Evolutionary conservation across 352 stramenopile genomes (phyloP), one percentile per base, ranked within the genome.

Genomic region (Phytophthora ramorum): DNA sequence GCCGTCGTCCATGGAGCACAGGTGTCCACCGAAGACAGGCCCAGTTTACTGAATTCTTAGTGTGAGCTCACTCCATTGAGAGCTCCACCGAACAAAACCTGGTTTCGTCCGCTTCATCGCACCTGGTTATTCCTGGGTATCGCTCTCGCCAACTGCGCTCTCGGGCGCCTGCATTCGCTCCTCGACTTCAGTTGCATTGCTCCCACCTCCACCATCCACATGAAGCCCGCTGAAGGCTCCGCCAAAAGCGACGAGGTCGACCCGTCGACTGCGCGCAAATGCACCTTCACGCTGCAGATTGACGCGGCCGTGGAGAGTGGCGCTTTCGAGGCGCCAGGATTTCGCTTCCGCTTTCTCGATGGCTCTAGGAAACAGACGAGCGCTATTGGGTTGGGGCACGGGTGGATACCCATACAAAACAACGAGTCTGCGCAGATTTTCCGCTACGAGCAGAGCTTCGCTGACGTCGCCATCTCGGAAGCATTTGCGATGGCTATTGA

Each of bases 281-380:
- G 78, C 66, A 82, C 63, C 22, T 84, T 91, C 69, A 87, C 69
- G 0, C n/a, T 93, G 44, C 68, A 79, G 52, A 83, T 93, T 53
- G 81, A 92, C 20, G 82, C 68, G 5, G 55, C 69, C 10, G 56
- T 90, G 16, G 78, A 84, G 24, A 61, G 64, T 2, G 50, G 73
- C 0, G 68, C 57, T 9, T 85, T 89, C 35, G 66, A 82, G 26
- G 64, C 80, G 0, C 78, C 85, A 26, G 77, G 63, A 4, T 91
- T 94, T 45, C 81, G 85, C 20, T 94, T 90, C 46, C 76, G 78
- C 6, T 92, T 91, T 49, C 55, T 94, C 1, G 85, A 94, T 28
- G 80, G 79, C 30, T 72, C 63, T 5, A 91, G 83, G 43, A 83
- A 82, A 63, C 69, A 83, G 28, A 94, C 83, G 7, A 65, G 71